phyloP scores from a whole-genome alignment of 192 early-diverging fungal genomes.

The Thamnidium elegans region DNA sequence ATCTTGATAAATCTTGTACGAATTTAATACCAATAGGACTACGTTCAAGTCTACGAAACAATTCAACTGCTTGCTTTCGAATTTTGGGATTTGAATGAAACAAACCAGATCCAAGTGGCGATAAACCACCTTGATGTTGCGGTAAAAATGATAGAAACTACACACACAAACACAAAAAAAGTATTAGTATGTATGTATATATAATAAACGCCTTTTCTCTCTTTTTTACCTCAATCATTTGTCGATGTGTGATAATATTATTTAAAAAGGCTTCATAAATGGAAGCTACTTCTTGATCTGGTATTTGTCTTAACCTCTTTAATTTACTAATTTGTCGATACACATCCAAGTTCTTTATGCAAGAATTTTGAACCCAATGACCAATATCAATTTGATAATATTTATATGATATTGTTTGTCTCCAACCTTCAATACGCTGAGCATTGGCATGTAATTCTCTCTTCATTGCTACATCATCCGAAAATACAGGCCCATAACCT shows the following conservation, averaged over 20 bases:
- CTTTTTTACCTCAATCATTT: constrained; percentile 69
- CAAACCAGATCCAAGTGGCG: constrained; percentile 77
- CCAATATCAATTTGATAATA: constrained; percentile 66
- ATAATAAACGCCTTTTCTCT: not conserved
- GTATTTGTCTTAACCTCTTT: constrained; percentile 43
- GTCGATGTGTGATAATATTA: constrained; percentile 65
- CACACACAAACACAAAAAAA: not conserved
- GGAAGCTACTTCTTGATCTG: constrained; percentile 58
- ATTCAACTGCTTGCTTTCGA: constrained; percentile 61
- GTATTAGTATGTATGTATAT: not conserved
- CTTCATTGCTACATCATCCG: constrained; percentile 59
- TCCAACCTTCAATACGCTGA: constrained; percentile 86
- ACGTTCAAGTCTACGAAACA: constrained; percentile 71
- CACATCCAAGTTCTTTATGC: constrained; percentile 68
- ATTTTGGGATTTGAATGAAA: constrained; percentile 72
- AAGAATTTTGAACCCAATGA: constrained; percentile 49
- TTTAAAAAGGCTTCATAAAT: constrained; percentile 71
- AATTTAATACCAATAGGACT: constrained; percentile 56
- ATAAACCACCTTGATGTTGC: constrained; percentile 76
- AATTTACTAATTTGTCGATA: constrained; percentile 65
- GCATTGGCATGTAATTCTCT: constrained; percentile 73
- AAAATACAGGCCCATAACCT: constrained; percentile 71
- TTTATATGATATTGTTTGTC: constrained; percentile 71
- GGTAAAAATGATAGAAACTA: constrained; percentile 72
- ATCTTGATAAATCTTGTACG: constrained; percentile 41